A percentile compares a stretch with the other conserved stretches of the same genome.
These are phyloP conservation scores for Penicillium paneum DNA, from an alignment of 2,329 filamentous ascomycete species.

Conservation along the genomic window DNA sequence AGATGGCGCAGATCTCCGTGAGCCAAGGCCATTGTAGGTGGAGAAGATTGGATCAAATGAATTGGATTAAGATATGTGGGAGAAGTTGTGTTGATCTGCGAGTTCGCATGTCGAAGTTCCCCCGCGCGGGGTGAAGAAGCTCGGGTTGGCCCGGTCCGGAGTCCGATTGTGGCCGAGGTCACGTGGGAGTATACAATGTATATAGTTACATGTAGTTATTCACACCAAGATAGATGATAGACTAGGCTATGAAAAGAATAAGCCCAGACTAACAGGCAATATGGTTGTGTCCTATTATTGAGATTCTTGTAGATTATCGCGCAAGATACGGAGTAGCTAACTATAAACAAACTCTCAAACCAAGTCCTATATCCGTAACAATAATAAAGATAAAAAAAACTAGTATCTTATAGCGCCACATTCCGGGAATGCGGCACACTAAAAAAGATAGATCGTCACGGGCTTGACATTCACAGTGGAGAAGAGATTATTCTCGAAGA, in stretches of 20 bases:
- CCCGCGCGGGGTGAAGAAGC: constrained; percentile 7
- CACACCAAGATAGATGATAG: too few relatives aligned
- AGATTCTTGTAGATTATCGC: background rate
- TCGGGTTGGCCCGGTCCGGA: background rate
- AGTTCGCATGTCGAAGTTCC: background rate
- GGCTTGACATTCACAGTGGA: background rate
- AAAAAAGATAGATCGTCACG: background rate
- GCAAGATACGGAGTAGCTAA: background rate
- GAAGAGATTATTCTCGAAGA: constrained; percentile 1
- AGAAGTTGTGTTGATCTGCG: background rate
- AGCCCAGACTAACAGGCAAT: background rate
- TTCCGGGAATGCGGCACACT: constrained; percentile 2
- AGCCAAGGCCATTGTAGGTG: constrained; percentile 50
- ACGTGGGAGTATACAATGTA: background rate
- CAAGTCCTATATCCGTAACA: background rate
- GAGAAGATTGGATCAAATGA: background rate
- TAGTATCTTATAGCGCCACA: background rate
- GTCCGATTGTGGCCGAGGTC: background rate
- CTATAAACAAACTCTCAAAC: too few relatives aligned
- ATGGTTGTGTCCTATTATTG: background rate
- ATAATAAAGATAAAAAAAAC: background rate
- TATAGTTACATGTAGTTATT: too few relatives aligned
- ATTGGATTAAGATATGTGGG: background rate
- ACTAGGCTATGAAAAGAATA: too few relatives aligned
- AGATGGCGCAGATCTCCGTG: constrained; percentile 67